A percentile compares a stretch with the other conserved stretches of the same genome.
phyloP scores from a whole-genome alignment of 225 moss, liverwort and hornwort species.

The Straminergon stramineum region DNA sequence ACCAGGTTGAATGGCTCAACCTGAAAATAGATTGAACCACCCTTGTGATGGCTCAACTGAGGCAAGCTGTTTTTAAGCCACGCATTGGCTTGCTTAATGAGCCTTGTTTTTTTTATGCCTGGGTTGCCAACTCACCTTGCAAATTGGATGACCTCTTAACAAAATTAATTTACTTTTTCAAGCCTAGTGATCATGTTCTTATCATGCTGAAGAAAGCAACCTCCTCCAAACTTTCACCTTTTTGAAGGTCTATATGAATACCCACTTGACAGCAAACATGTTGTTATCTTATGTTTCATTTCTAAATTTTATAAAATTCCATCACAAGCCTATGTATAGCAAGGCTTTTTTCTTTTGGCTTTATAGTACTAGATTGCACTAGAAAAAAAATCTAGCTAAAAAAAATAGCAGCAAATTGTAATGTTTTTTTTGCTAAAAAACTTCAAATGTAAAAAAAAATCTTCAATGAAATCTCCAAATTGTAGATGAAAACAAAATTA shows the following conservation, averaged over 20 bases:
- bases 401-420: too few species aligned
- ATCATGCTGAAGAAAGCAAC: not conserved
- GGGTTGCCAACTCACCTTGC: not conserved
- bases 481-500: too few species aligned
- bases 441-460: too few species aligned
- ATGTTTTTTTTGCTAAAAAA: too few species aligned
- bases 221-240: not conserved
- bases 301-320: not conserved
- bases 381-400: too few species aligned
- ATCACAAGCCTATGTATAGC: too few species aligned
- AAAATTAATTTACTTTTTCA: fast-evolving
- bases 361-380: too few species aligned
- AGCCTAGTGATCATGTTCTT: not conserved
- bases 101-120: fast-evolving
- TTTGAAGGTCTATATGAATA: not conserved
- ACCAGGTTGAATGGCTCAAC: too few species aligned
- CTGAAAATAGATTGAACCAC: too few species aligned
- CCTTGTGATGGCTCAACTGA: fast-evolving
- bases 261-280: not conserved
- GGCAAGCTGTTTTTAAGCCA: not conserved
- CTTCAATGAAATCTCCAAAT: too few species aligned
- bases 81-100: not conserved
- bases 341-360: too few species aligned
- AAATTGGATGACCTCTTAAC: not conserved
- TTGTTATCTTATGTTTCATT: not conserved